Evolutionary conservation across 2,329 filamentous ascomycete species (phyloP), one percentile per base, ranked within the genome.

Genomic region (Alternaria sp.): DNA sequence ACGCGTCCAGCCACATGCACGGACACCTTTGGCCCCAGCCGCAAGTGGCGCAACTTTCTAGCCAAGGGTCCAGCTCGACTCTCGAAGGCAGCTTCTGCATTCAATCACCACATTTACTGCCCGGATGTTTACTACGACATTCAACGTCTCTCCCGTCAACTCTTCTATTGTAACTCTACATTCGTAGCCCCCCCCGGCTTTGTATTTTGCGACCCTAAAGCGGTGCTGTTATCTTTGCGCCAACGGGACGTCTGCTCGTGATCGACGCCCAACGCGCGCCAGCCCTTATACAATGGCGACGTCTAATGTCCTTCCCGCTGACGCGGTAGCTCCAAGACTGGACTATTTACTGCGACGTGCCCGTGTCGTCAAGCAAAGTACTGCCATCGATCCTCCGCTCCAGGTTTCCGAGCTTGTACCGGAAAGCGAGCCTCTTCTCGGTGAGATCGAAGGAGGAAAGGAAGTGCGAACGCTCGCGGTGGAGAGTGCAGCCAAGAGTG

Each of bases 401-500:
- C 76, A 78, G n/a, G 71, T 76, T 1, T 71, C 78, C 6, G 77
- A 79, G 44, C 68, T 83, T 36, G 65, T 72, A 13, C 60, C 66
- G 3, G 71, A 72, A 23, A 63, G 67, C 17, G 71, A 74, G 34
- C 54, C 67, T 41, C 65, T 78, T 14, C 61, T 76, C 36, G 63
- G 62, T 2, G 56, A 65, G n/a, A 54, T 66, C 46, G 60, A 65
- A 40, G 70, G 63, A 31, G 66, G 69, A 58, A 84, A 85, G 42
- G 87, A 88, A 65, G 74, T 77, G 26, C 79, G 80, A 34, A 88
- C 87, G 73, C 87, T 89, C 33, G 84, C 91, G 23, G 86, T 97
- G 45, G 95, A 98, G 77, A 93, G 90, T 17, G 93, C 92, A 10
- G 90, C 90, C 50, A 88, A 92, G 69, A 87, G 90, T 68, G 85